Percentiles rank a stretch among this genome's conserved stretches.
phyloP scores from a whole-genome alignment of 805 yeast species.

The Torulaspora maleeae region DNA sequence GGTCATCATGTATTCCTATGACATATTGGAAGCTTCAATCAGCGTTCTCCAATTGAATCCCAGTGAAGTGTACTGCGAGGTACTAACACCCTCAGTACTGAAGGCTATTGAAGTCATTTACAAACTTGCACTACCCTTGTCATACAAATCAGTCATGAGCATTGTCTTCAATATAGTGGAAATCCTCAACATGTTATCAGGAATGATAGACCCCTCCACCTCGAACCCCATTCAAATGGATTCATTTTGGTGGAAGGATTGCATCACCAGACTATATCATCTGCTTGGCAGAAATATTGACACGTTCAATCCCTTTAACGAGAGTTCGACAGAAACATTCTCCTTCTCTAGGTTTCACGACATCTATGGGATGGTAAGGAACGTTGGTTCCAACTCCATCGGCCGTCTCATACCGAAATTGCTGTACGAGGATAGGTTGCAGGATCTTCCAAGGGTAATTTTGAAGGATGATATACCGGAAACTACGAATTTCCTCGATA shows the following conservation, averaged over 20 bases:
- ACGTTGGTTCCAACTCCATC: conserved; percentile 27
- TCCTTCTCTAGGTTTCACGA: conserved; percentile 18
- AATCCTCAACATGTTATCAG: conserved; percentile 44
- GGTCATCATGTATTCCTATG: conserved; percentile 48
- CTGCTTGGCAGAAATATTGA: conserved; percentile 21
- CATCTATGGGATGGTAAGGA: conserved; percentile 26
- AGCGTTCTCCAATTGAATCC: conserved; percentile 24
- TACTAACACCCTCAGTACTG: conserved; percentile 24
- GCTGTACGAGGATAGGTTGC: conserved; percentile 20
- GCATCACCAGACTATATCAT: conserved; percentile 23
- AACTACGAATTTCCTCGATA: conserved; percentile 1
- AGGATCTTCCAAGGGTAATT: conserved; percentile 26
- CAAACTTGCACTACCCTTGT: conserved; percentile 41
- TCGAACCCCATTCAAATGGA: conserved; percentile 4
- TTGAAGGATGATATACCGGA: conserved; percentile 24
- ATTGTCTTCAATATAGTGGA: conserved; percentile 51
- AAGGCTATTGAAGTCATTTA: conserved; percentile 33
- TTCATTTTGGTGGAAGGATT: conserved; percentile 29
- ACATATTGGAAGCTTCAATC: conserved; percentile 48
- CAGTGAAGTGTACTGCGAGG: conserved; percentile 7
- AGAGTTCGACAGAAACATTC: conserved; percentile 4
- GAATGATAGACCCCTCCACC: conserved; percentile 12
- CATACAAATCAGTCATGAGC: conserved; percentile 48
- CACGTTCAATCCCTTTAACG: conserved; percentile 12
- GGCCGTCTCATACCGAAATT: conserved; percentile 23